Percentiles rank a stretch among this genome's conserved stretches.
These are phyloP conservation scores for Diplodia sapinea DNA, from an alignment of 2,329 filamentous ascomycete species.

Conservation along the genomic window DNA sequence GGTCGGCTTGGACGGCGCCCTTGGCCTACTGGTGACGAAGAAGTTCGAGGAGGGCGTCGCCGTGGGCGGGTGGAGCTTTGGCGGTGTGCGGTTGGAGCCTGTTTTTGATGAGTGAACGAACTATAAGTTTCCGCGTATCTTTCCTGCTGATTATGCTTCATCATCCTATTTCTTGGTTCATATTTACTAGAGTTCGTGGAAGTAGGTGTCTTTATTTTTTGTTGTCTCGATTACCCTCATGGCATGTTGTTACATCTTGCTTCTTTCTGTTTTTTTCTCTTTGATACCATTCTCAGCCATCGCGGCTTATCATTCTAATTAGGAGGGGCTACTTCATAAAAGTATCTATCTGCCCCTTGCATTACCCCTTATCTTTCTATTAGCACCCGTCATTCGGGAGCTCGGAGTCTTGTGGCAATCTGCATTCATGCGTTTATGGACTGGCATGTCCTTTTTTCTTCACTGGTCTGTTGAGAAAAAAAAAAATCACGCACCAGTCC, in stretches of 20 bases:
- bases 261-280: background rate
- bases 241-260: background rate
- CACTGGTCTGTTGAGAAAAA: background rate
- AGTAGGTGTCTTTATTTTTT: background rate
- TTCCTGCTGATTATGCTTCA: background rate
- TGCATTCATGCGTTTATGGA: background rate
- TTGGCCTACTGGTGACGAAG: conserved; percentile 47
- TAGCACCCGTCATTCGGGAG: background rate
- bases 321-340: background rate
- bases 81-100: conserved; percentile 46
- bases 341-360: background rate
- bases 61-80: conserved; percentile 49
- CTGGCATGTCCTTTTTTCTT: background rate
- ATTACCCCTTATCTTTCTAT: background rate
- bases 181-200: background rate
- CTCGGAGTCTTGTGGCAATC: background rate
- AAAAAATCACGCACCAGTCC: background rate
- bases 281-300: background rate
- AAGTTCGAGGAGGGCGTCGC: conserved; percentile 41
- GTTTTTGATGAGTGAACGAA: conserved; percentile 36
- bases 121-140: background rate
- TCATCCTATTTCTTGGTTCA: background rate
- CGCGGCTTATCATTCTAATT: background rate
- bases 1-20: conserved; percentile 46
- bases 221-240: background rate